phyloP scores from a whole-genome alignment of 2,329 filamentous ascomycete genomes.

The Pseudogymnoascus sp. region DNA sequence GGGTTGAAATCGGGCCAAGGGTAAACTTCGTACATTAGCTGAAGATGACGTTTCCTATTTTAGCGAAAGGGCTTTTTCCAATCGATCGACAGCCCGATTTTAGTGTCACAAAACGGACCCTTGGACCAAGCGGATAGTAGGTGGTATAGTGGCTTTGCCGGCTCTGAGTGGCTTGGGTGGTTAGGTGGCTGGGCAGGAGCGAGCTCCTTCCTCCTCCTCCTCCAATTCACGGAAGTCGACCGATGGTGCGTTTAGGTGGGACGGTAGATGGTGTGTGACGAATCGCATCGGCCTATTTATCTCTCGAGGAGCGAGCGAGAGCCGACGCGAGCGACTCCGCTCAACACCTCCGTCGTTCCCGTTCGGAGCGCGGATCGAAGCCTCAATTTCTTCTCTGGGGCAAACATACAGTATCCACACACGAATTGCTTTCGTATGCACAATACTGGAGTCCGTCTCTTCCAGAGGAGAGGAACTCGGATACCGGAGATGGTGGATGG shows the following conservation, averaged over 20 bases:
- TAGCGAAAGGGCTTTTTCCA: neutral
- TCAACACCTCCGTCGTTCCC: neutral
- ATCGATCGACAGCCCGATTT: neutral
- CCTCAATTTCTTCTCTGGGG: neutral
- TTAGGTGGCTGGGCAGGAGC: neutral
- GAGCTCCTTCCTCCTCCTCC: too few species aligned
- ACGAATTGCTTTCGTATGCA: neutral
- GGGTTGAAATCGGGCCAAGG: neutral
- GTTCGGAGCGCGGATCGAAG: neutral
- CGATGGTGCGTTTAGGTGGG: neutral
- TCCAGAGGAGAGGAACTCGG: neutral
- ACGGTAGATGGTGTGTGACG: neutral
- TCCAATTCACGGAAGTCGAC: neutral
- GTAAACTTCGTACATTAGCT: neutral
- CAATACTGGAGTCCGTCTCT: neutral
- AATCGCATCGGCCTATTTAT: neutral
- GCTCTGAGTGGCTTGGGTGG: neutral
- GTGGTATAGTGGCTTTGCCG: neutral
- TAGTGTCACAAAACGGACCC: neutral
- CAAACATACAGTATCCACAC: neutral
- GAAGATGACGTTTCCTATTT: neutral
- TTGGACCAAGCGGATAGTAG: neutral
- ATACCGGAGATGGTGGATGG: neutral
- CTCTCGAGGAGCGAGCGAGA: neutral
- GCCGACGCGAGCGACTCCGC: neutral